Evolutionary conservation across 2,329 filamentous ascomycete genomes (phyloP).

Genomic region (Colletotrichum ledebouriae): DNA sequence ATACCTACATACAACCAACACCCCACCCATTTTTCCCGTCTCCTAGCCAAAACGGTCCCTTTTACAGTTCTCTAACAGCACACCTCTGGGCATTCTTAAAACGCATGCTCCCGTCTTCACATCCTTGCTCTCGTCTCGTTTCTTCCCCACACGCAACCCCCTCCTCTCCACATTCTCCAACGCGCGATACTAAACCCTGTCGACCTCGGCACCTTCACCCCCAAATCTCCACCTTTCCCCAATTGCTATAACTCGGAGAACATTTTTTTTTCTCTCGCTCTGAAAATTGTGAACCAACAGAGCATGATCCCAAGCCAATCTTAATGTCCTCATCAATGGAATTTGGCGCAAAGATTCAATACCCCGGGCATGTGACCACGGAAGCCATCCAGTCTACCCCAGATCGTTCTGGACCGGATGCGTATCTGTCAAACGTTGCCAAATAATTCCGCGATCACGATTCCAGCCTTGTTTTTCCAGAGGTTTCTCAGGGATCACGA

Average conservation of each 20-base stretch:
- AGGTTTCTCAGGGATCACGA: constrained; percentile 19
- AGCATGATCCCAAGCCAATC: neutral
- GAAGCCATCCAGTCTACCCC: no score
- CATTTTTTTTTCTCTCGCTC: neutral
- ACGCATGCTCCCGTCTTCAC: neutral
- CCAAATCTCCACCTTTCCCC: constrained; percentile 39
- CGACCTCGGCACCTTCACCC: constrained; percentile 27
- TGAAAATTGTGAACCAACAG: neutral
- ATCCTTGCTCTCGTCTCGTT: constrained; percentile 15
- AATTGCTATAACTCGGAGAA: constrained; percentile 7
- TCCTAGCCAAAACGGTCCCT: constrained; percentile 1
- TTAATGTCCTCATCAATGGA: neutral
- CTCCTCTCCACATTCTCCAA: constrained; percentile 39
- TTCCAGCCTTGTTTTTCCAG: neutral
- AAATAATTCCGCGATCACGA: neutral
- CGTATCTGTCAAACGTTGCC: constrained; percentile 18
- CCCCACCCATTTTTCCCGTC: neutral
- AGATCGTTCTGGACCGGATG: neutral
- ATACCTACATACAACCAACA: neutral
- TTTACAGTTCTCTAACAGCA: neutral
- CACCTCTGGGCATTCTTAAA: neutral
- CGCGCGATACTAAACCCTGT: constrained; percentile 26
- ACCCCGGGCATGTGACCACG: no score
- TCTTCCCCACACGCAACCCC: constrained; percentile 31
- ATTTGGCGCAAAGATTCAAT: neutral